These are phyloP conservation scores for Aspergillus fumigatiaffinis DNA, from an alignment of 2,329 filamentous ascomycete species.

Conservation along the genomic window DNA sequence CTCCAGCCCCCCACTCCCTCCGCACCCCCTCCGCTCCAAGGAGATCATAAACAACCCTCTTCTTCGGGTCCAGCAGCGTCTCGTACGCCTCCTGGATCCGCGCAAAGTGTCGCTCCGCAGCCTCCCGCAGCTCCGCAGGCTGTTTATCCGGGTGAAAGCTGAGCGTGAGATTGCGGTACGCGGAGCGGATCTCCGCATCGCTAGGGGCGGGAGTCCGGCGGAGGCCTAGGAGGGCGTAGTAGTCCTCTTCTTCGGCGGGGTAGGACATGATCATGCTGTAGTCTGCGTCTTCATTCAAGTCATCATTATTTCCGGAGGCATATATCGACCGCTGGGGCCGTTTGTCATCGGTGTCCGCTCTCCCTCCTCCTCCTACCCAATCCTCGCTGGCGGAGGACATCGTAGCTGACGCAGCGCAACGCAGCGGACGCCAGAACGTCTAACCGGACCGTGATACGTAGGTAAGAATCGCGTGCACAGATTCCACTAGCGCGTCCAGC, in stretches of 20 bases:
- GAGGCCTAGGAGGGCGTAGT: constrained; percentile 41
- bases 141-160: constrained; percentile 47
- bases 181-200: constrained; percentile 40
- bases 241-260: constrained; percentile 32
- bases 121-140: constrained; percentile 34
- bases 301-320: too few relatives aligned
- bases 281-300: constrained; percentile 15
- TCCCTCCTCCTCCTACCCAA: too few relatives aligned
- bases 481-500: not conserved
- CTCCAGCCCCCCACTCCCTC: constrained; percentile 34
- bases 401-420: not conserved
- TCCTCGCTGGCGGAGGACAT: not conserved
- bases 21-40: constrained; percentile 39
- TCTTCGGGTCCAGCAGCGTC: constrained; percentile 39
- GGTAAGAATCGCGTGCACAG: not conserved
- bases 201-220: constrained; percentile 37
- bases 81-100: constrained; percentile 41
- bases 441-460: too few relatives aligned
- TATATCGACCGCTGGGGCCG: not conserved
- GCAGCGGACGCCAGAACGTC: not conserved
- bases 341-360: not conserved
- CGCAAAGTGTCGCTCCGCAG: constrained; percentile 36
- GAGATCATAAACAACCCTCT: constrained; percentile 42
- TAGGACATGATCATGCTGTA: constrained; percentile 26
- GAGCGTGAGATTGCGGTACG: constrained; percentile 41